Conservation (phyloP, 2,329 filamentous ascomycete genomes). For the Colletotrichum tofieldiae region DNA sequence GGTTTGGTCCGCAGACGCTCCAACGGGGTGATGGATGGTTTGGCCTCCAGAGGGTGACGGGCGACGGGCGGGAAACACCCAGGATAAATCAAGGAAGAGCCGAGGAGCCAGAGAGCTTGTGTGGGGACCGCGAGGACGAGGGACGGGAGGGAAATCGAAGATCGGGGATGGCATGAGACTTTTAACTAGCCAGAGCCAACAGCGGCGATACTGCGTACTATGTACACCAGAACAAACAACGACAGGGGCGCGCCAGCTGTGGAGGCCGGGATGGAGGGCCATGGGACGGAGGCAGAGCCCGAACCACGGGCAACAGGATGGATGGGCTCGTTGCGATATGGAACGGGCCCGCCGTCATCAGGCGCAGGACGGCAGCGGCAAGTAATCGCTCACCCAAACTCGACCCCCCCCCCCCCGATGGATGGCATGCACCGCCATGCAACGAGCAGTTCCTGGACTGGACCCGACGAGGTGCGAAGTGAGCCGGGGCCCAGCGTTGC, state of each 20-base stretch:
- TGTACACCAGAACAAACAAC: neutral
- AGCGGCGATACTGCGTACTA: neutral
- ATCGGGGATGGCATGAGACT: slow-evolving; percentile 29
- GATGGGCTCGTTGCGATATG: neutral
- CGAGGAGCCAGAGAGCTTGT: slow-evolving; percentile 20
- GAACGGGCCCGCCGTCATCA: neutral
- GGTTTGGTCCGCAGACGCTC: slow-evolving; percentile 34
- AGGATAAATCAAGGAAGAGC: slow-evolving; percentile 33
- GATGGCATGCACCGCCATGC: neutral
- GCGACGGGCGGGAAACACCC: neutral
- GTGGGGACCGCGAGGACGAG: slow-evolving; percentile 32
- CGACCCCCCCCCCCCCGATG: neutral
- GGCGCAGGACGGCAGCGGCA: neutral
- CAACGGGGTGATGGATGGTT: neutral
- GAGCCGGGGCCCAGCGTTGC: slow-evolving; percentile 8
- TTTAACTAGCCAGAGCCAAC: slow-evolving; percentile 19
- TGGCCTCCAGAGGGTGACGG: neutral
- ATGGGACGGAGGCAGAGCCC: neutral
- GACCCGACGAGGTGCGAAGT: neutral
- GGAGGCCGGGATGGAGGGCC: neutral
- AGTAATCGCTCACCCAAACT: slow-evolving; percentile 6
- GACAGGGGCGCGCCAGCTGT: neutral
- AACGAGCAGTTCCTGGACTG: neutral
- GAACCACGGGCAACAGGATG: neutral
- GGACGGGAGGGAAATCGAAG: slow-evolving; percentile 18